Percentiles rank a stretch among this genome's conserved stretches.
Evolutionary conservation across 331 rosid genomes (phyloP).

Genomic region (Malus hybrid): DNA sequence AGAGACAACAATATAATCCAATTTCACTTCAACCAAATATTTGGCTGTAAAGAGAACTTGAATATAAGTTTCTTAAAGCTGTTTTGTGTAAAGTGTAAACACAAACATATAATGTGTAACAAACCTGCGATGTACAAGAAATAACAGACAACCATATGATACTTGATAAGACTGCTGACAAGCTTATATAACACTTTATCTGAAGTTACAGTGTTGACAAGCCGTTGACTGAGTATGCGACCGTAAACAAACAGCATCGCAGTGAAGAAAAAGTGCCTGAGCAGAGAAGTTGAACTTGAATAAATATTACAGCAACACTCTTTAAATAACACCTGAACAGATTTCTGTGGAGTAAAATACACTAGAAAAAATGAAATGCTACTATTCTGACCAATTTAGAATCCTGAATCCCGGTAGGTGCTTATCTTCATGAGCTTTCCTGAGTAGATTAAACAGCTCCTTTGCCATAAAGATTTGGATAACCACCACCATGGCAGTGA

Average conservation of each 20-base stretch:
- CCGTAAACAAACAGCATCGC: conserved; percentile 98
- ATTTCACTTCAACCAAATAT: not conserved
- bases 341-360: not conserved
- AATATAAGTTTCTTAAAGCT: not conserved
- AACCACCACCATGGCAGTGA: conserved; percentile 91
- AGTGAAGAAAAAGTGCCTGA: conserved; percentile 99
- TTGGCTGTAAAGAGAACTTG: not conserved
- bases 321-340: not conserved
- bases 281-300: conserved; percentile 14
- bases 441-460: conserved; percentile 86
- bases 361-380: conserved; percentile 8
- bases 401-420: conserved; percentile 96
- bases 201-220: conserved; percentile 81
- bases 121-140: conserved; percentile 83
- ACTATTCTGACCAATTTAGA: conserved; percentile 65
- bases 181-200: conserved; percentile 70
- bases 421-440: conserved; percentile 78
- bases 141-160: conserved; percentile 93
- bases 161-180: conserved; percentile 82
- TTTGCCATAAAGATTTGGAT: conserved; percentile 95
- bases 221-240: conserved; percentile 85
- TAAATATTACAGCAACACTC: not conserved
- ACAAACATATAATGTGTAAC: conserved; percentile 16
- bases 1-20: not conserved
- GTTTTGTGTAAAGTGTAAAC: not conserved